Base-by-base conservation (phyloP, 495 filamentous ascomycete genomes). In the Neurospora tetrasperma region DNA sequence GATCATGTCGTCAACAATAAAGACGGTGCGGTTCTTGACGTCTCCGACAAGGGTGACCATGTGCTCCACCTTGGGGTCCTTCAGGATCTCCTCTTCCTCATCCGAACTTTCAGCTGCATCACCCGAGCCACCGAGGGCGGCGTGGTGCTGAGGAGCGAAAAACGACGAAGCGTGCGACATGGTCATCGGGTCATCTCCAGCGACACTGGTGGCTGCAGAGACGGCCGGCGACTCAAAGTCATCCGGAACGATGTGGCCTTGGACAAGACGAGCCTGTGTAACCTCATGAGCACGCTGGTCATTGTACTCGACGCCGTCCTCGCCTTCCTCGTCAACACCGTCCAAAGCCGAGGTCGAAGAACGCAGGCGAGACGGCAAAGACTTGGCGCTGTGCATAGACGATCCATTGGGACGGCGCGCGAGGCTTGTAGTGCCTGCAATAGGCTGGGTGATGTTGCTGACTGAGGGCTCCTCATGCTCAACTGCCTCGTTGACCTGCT, bases 1-100 rank as follows among this genome's bases (percentile, higher is more conserved):
- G 76, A 99, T 98, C 92, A 99, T 97, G 82, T 99, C 96, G 84
- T 99, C 96, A 69, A 99, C 91, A 73, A 99, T 92, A 81, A 99
- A 91, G 44, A 98, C 96, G 3, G 92, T 89, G 71, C 90, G 89
- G 80, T 91, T 89, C 76, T 88, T 89, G 71, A 99, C 96, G 75
- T 98, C 93, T 73, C 96, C 96, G 42, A 99, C 96, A 70, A 99
- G 85, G 3, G 96, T 99, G 76, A 98, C 94, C 84, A 94, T 98
- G 80, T 93, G 92, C 81, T 99, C 96, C 44, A 93, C 84, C 73
- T 91, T 90, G 18, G 88, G 88, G 74, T 92, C 88, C 73, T 88
- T 87, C 69, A 91, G 87, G 20, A 88, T 89, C 73, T 93, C 92
- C 75, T 93, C 93, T 78, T 98, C 96, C 74, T 98, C 96, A 73